Conservation (phyloP, 2,329 filamentous ascomycete genomes). For the Cladophialophora immunda region DNA sequence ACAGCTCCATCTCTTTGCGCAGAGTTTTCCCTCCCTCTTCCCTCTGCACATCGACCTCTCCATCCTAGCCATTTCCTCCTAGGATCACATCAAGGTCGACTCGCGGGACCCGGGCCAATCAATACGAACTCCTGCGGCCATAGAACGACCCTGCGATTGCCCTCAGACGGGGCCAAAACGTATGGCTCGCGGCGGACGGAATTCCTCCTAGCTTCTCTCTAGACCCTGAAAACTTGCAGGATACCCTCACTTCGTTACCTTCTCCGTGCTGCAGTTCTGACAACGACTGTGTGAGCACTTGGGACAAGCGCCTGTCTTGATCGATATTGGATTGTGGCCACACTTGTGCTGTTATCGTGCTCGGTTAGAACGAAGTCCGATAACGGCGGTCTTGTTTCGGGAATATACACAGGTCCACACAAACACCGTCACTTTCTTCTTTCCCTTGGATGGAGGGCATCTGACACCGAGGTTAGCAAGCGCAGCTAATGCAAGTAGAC, state of each 20-base stretch:
- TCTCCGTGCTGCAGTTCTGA: background rate
- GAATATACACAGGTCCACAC: background rate
- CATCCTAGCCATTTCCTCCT: too few relatives aligned
- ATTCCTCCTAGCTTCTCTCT: too few relatives aligned
- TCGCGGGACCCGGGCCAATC: too few relatives aligned
- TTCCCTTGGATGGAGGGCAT: background rate
- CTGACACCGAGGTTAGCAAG: background rate
- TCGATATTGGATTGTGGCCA: background rate
- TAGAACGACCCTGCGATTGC: too few relatives aligned
- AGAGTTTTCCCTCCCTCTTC: too few relatives aligned
- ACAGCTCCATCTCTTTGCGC: too few relatives aligned
- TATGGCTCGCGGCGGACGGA: background rate
- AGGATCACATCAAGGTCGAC: too few relatives aligned
- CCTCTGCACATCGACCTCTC: too few relatives aligned
- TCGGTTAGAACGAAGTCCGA: background rate
- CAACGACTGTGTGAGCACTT: background rate
- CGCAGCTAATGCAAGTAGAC: too few relatives aligned
- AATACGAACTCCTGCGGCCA: too few relatives aligned
- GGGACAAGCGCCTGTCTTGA: background rate
- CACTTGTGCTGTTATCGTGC: background rate
- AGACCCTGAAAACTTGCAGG: too few relatives aligned
- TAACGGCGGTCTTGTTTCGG: background rate
- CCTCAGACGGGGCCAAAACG: background rate
- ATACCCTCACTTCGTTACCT: background rate
- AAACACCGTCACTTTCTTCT: slow-evolving; percentile 2